A percentile compares a stretch with the other conserved stretches of the same genome.
Evolutionary conservation across 169 alveolate genomes (phyloP).

Genomic region (Plasmodium gaboni): DNA sequence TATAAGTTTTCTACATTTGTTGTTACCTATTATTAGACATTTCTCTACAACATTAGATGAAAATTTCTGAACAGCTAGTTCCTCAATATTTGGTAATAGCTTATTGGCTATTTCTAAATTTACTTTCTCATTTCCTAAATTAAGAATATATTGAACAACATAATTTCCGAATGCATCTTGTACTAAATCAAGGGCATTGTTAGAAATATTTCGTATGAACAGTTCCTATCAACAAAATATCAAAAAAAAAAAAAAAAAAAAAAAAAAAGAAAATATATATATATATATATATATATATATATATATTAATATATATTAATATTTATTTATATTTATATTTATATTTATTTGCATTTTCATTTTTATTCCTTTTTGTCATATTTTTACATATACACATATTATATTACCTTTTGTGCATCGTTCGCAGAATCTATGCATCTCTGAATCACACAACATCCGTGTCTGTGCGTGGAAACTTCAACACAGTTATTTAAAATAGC

Average conservation of each 20-base stretch:
- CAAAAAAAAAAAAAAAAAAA: background rate
- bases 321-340: too few relatives aligned
- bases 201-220: constrained; percentile 85
- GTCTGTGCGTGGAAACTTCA: constrained; percentile 92
- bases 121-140: constrained; percentile 82
- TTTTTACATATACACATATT: too few relatives aligned
- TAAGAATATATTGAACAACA: constrained; percentile 93
- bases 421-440: constrained; percentile 94
- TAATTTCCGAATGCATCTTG: constrained; percentile 96
- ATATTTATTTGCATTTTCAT: background rate
- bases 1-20: constrained; percentile 76
- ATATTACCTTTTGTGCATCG: constrained; percentile 71
- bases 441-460: constrained; percentile 97
- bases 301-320: too few relatives aligned
- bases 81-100: constrained; percentile 85
- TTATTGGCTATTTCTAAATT: constrained; percentile 83
- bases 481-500: constrained; percentile 85
- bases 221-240: constrained; percentile 20
- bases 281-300: background rate
- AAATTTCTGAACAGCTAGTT: constrained; percentile 93
- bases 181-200: constrained; percentile 87
- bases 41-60: constrained; percentile 95
- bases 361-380: too few relatives aligned
- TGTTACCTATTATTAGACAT: constrained; percentile 82
- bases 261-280: background rate